Percentiles rank a stretch among this genome's conserved stretches.
phyloP scores from a whole-genome alignment of 2,329 filamentous ascomycete genomes.

The Colletotrichum tofieldiae region DNA sequence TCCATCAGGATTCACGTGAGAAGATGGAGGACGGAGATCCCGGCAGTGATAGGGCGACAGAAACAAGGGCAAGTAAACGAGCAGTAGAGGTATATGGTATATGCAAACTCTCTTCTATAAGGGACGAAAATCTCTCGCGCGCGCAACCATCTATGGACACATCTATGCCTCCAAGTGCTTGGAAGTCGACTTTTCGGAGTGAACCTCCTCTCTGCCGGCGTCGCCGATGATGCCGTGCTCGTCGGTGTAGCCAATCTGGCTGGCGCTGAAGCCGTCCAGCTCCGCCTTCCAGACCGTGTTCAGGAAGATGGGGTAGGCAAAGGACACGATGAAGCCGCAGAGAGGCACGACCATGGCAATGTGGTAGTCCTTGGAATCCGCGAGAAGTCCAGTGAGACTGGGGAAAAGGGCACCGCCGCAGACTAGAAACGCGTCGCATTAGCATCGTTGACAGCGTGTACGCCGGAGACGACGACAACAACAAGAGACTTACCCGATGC shows the following conservation, averaged over 20 bases:
- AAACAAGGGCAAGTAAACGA: not conserved
- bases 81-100: not conserved
- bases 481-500: constrained; percentile 15
- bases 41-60: not conserved
- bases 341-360: constrained; percentile 78
- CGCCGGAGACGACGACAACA: not conserved
- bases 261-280: constrained; percentile 37
- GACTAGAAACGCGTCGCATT: constrained; percentile 2
- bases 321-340: constrained; percentile 70
- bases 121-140: not conserved
- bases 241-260: constrained; percentile 36
- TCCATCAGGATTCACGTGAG: not conserved
- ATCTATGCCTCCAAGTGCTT: constrained; percentile 36
- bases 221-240: constrained; percentile 35
- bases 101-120: not conserved
- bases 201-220: constrained; percentile 16
- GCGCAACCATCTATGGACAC: not conserved
- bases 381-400: constrained; percentile 28
- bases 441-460: not conserved
- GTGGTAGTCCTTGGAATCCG: constrained; percentile 25
- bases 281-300: constrained; percentile 59
- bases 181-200: constrained; percentile 20
- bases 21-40: not conserved
- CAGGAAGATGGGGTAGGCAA: constrained; percentile 71
- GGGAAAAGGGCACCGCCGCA: constrained; percentile 32